A percentile compares a stretch with the other conserved stretches of the same genome.
Evolutionary conservation across 2,329 filamentous ascomycete genomes (phyloP).

Genomic region (Penicillium freii): DNA sequence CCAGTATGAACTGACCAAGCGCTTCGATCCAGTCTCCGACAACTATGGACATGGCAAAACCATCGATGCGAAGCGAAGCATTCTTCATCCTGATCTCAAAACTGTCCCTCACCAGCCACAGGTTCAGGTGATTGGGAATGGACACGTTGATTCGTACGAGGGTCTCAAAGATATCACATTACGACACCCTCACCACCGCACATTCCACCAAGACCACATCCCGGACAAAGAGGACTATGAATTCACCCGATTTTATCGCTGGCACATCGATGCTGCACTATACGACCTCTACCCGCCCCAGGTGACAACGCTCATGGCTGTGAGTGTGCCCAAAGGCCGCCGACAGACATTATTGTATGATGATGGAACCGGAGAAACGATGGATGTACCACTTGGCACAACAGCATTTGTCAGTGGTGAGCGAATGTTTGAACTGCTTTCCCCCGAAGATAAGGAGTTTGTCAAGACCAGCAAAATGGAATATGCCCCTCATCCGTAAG

Average conservation of each 20-base stretch:
- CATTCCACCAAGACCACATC: slow-evolving; percentile 67
- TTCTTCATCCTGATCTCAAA: slow-evolving; percentile 76
- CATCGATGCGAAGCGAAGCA: slow-evolving; percentile 61
- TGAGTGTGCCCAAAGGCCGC: slow-evolving; percentile 66
- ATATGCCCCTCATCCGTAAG: slow-evolving; percentile 71
- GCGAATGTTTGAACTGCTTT: slow-evolving; percentile 67
- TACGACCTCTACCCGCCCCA: slow-evolving; percentile 73
- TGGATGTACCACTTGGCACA: slow-evolving; percentile 69
- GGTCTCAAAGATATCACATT: slow-evolving; percentile 67
- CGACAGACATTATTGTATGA: slow-evolving; percentile 70
- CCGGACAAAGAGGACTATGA: slow-evolving; percentile 60
- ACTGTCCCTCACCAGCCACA: slow-evolving; percentile 77
- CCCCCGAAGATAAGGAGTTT: slow-evolving; percentile 64
- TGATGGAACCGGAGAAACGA: slow-evolving; percentile 64
- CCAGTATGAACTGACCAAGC: slow-evolving; percentile 70
- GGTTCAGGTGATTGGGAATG: slow-evolving; percentile 78
- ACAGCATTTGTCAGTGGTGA: slow-evolving; percentile 73
- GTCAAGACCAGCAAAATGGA: slow-evolving; percentile 66
- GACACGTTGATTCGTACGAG: slow-evolving; percentile 66
- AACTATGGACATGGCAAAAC: slow-evolving; percentile 76
- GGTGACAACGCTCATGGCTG: slow-evolving; percentile 70
- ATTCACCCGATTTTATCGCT: slow-evolving; percentile 66
- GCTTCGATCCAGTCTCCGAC: slow-evolving; percentile 65
- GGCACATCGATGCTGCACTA: slow-evolving; percentile 77
- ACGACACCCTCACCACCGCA: slow-evolving; percentile 73